phyloP scores from a whole-genome alignment of 352 stramenopile genomes.

The Phytophthora hibernalis region DNA sequence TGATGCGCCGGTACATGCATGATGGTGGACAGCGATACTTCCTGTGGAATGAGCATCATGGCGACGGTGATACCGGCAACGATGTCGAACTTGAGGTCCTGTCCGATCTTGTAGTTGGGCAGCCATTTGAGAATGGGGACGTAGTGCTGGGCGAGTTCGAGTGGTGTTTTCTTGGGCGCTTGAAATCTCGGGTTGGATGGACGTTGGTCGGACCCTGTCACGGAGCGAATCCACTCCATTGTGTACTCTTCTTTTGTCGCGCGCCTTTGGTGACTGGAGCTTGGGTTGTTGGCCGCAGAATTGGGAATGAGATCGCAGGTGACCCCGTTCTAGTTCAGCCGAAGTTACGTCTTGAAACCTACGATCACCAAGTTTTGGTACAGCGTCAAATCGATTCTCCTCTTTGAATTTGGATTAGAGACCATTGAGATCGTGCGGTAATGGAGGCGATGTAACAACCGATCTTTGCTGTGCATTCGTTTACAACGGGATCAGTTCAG shows the following conservation, averaged over 20 bases:
- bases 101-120: conserved; percentile 49
- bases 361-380: conserved; percentile 1
- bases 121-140: conserved; percentile 58
- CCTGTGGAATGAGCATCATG: conserved; percentile 91
- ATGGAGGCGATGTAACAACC: not conserved
- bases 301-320: not conserved
- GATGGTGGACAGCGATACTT: conserved; percentile 87
- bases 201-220: conserved; percentile 24
- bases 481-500: conserved; percentile 3
- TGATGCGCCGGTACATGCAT: conserved; percentile 86
- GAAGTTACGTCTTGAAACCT: conserved; percentile 11
- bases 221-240: conserved; percentile 17
- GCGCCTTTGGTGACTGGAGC: not conserved
- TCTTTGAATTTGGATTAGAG: not conserved
- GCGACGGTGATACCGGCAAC: conserved; percentile 59
- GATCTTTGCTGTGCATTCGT: conserved; percentile 2
- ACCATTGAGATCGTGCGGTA: conserved; percentile 4
- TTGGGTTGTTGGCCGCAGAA: not conserved
- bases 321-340: conserved; percentile 1
- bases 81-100: conserved; percentile 60
- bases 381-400: not conserved
- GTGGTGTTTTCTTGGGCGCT: conserved; percentile 21
- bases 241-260: not conserved
- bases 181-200: conserved; percentile 14
- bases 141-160: conserved; percentile 28